Evolutionary conservation across 371 early-diverging fungal species (phyloP), one percentile per base, ranked within the genome.

Genomic region (Mucor ambiguus): DNA sequence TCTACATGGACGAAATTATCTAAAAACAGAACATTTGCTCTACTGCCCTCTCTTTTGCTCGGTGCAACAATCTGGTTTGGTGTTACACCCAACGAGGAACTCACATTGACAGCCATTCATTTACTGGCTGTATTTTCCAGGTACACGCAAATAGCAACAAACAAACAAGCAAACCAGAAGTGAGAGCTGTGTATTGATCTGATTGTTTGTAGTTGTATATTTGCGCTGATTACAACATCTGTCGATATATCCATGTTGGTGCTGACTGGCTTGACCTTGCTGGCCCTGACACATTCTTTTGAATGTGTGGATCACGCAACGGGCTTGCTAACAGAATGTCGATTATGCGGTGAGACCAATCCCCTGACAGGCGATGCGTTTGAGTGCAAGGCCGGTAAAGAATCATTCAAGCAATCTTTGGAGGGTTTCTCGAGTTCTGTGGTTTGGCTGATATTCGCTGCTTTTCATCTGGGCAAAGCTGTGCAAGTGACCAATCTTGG

Each of bases 361-460:
- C 73, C 69, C 62, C 60, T 68, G 2, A 73, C 69, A 0, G 73
- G 68, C 3, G 60, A 67, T 2, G 12, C 63, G 0, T 87, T 82
- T 76, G 73, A 83, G 30, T 89, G 89, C 61, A 69, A 84, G 28
- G 85, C 82, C 0, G 78, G 79, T 20, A 79, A 81, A 43, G 87
- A 85, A 26, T 75, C 87, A 14, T 88, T 89, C 66, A 74, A 80
- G 8, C 81, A 78, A 28, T 81, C 85, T 1, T 68, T 88, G 2
- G 80, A 81, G 24, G 89, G 90, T 0, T 89, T 89, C 49, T 83
- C 87, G 10, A 87, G 83, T 63, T 77, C 84, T 3, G 83, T 90
- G 1, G 81, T 84, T 7, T 90, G 90, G 90, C 76, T 90, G n/a
- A 84, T 90, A 28, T 90, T 89, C 72, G 78, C 84, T 33, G 91